phyloP scores from a whole-genome alignment of 1,284 basidiomycete genomes.

The Marasmius fiardii region DNA sequence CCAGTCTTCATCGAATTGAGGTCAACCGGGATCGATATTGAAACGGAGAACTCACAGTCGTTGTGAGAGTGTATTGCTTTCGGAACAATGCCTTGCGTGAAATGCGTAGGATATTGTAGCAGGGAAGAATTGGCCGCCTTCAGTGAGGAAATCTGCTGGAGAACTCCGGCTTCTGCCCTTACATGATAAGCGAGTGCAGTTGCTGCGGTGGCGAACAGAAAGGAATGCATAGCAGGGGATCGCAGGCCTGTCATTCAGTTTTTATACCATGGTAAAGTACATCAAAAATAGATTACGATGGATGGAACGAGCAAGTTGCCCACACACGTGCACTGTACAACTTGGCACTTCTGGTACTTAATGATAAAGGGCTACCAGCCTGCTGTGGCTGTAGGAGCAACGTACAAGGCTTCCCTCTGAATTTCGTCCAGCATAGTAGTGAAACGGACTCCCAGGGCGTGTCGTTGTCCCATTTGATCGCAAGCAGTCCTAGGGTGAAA shows the following conservation, averaged over 20 bases:
- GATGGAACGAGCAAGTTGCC: too few species aligned
- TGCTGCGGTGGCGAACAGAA: constrained; percentile 4
- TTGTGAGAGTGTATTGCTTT: constrained; percentile 55
- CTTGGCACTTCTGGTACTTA: too few species aligned
- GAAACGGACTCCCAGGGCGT: constrained; percentile 66
- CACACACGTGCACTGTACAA: too few species aligned
- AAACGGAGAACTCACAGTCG: constrained; percentile 36
- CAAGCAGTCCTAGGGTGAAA: constrained; percentile 47
- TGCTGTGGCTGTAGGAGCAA: too few species aligned
- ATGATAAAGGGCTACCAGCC: too few species aligned
- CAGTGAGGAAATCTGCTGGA: constrained; percentile 36
- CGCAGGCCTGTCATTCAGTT: background rate
- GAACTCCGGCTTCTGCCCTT: constrained; percentile 25
- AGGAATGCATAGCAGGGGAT: background rate
- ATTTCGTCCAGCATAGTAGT: constrained; percentile 56
- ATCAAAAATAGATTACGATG: too few species aligned
- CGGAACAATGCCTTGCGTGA: constrained; percentile 48
- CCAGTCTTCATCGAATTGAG: constrained; percentile 37
- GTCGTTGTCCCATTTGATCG: constrained; percentile 55
- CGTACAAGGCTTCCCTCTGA: constrained; percentile 17
- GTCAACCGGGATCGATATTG: background rate
- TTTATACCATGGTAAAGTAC: too few species aligned
- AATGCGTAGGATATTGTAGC: constrained; percentile 46
- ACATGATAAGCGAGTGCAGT: constrained; percentile 2
- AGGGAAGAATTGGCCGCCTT: constrained; percentile 39